These are phyloP conservation scores for Arabidopsis hybrid DNA, from an alignment of 441 rosid genomes.

Conservation along the genomic window DNA sequence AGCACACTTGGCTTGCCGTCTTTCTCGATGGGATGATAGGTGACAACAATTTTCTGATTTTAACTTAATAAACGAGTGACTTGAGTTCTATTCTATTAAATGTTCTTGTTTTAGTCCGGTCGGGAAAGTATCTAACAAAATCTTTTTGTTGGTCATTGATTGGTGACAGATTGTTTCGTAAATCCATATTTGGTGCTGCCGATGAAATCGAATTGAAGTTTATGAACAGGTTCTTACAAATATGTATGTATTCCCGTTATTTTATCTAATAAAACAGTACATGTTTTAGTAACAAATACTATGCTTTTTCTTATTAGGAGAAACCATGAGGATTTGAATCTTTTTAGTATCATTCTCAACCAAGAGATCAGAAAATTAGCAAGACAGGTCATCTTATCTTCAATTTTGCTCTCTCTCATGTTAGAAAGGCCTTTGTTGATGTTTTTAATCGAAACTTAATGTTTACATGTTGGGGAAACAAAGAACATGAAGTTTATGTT, in stretches of 20 bases:
- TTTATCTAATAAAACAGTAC: background rate
- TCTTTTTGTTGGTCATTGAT: constrained; percentile 20
- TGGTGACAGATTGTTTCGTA: constrained; percentile 78
- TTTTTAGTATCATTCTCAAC: constrained; percentile 83
- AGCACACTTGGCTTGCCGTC: constrained; percentile 79
- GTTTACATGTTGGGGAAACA: too few relatives aligned
- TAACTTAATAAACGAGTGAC: constrained; percentile 5
- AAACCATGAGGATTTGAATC: constrained; percentile 87
- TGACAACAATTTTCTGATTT: constrained; percentile 35
- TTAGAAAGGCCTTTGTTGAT: too few relatives aligned
- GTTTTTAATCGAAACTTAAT: too few relatives aligned
- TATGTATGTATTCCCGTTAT: background rate
- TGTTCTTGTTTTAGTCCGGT: background rate
- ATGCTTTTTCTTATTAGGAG: constrained; percentile 59
- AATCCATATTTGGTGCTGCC: constrained; percentile 90
- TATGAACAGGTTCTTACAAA: constrained; percentile 73
- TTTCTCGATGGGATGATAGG: constrained; percentile 98
- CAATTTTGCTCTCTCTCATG: background rate
- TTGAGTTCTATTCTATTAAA: background rate
- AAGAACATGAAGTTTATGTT: background rate
- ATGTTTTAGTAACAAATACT: constrained; percentile 7
- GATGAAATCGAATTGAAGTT: constrained; percentile 96
- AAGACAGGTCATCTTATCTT: constrained; percentile 58
- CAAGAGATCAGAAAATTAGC: constrained; percentile 92
- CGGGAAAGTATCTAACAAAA: background rate